A percentile compares a stretch with the other conserved stretches of the same genome.
These are phyloP conservation scores for Aquilaria sinensis DNA, from an alignment of 345 rosid genomes.

Conservation along the genomic window DNA sequence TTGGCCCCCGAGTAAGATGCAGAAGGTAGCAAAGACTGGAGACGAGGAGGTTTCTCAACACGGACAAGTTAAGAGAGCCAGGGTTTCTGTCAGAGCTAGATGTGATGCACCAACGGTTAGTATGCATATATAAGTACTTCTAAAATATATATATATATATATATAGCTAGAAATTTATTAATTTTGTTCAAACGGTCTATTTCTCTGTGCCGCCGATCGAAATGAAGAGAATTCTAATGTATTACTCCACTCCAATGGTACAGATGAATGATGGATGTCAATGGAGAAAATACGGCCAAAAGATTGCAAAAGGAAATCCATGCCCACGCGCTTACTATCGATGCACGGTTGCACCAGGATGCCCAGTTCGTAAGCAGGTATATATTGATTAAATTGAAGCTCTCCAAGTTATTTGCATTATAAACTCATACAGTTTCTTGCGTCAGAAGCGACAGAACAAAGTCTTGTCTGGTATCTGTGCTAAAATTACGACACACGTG, in stretches of 20 bases:
- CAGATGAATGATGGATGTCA: slow-evolving; percentile 97
- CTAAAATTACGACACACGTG: too few relatives aligned
- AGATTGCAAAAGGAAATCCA: slow-evolving; percentile 82
- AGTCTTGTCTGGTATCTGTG: background rate
- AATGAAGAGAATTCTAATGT: background rate
- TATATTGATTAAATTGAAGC: background rate
- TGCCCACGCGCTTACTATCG: slow-evolving; percentile 93
- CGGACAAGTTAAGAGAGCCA: slow-evolving; percentile 57
- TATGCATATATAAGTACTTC: background rate
- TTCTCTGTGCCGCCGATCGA: background rate
- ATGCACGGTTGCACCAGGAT: slow-evolving; percentile 70
- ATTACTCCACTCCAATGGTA: background rate
- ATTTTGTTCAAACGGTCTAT: slow-evolving; percentile 1
- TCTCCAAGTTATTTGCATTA: background rate
- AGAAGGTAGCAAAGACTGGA: slow-evolving; percentile 33
- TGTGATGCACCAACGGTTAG: slow-evolving; percentile 79
- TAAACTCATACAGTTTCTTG: background rate
- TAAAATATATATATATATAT: too few relatives aligned
- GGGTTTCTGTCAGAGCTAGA: slow-evolving; percentile 90
- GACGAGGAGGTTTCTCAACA: slow-evolving; percentile 52
- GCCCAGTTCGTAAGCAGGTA: slow-evolving; percentile 95
- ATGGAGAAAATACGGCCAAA: slow-evolving; percentile 97
- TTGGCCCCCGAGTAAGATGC: slow-evolving; percentile 47
- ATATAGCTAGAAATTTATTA: too few relatives aligned
- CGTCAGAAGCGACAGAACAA: too few relatives aligned